Evolutionary conservation across 148 eudicot species (phyloP), one percentile per base, ranked within the genome.

Genomic region (Silene uniflora): DNA sequence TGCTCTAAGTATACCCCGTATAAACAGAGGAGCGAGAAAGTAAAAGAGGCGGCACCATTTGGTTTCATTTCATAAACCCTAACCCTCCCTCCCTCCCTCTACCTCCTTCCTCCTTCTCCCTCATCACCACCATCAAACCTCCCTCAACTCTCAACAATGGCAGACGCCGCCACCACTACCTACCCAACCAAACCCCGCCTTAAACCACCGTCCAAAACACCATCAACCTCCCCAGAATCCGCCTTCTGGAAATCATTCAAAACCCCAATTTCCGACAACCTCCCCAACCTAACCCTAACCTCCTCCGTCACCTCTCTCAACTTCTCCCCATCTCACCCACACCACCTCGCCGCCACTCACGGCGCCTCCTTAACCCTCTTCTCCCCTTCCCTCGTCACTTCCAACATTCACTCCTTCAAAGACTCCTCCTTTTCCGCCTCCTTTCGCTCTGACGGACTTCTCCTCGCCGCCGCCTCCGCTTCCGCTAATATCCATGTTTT

Each of bases 221-320:
- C 3, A 4, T 52, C 56, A 52, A 52, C 56, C 56, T 52, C 56
- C 19, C 88, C 91, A 17, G 98, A 93, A 87, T 75, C 86, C 12
- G 86, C 84, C 44, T 90, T 81, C 83, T 93, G 97, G 95, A 85
- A 78, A 81, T 91, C 97, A 54, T 93, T 90, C 88, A 93, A 93
- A 84, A 54, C 88, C 73, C 86, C 83, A 13, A 10, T 0, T 13
- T 52, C 17, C 56, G 56, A 55, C 35, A 3, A 32, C 87, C 75
- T 84, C 80, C 7, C 73, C 75, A 52, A 81, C 81, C 16, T 46
- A 81, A 83, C 21, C 47, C 83, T 16, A 73, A 42, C 81, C 22
- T 83, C 84, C 73, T 85, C 93, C 62, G 76, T 91, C 17, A 87
- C 91, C 42, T 90, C 93, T 16, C 23, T 93, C 7, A 67, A 81